Percentiles rank a stretch among this genome's conserved stretches.
Conservation (phyloP, 2,329 filamentous ascomycete species). For the Xylariaceae sp. region DNA sequence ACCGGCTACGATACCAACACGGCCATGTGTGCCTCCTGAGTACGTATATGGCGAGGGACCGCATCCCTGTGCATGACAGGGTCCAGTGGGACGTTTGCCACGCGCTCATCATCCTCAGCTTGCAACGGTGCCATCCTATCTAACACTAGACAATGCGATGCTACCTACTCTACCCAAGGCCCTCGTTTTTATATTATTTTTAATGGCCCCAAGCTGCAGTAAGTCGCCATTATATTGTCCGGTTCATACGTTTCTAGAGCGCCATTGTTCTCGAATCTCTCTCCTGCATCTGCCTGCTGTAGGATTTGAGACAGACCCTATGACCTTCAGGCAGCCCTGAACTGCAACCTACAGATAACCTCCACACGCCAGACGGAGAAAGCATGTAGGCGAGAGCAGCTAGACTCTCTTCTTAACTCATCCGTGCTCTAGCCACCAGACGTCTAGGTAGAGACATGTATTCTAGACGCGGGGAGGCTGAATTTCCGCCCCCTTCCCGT, state of each 20-base stretch:
- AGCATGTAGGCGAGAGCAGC: slow-evolving; percentile 8
- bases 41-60: slow-evolving; percentile 6
- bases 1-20: neutral
- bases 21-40: neutral
- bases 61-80: slow-evolving; percentile 5
- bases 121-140: slow-evolving; percentile 18
- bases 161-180: slow-evolving; percentile 7
- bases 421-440: neutral
- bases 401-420: slow-evolving; percentile 10
- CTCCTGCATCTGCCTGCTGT: slow-evolving; percentile 14
- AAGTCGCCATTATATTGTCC: slow-evolving; percentile 4
- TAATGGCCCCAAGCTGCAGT: neutral
- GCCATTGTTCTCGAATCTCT: neutral
- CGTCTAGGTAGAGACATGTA: neutral
- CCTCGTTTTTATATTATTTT: slow-evolving; percentile 15
- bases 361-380: slow-evolving; percentile 8
- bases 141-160: slow-evolving; percentile 8
- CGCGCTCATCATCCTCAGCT: slow-evolving; percentile 23
- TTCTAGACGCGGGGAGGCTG: slow-evolving; percentile 16
- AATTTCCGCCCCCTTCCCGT: slow-evolving; percentile 15
- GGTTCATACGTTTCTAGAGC: neutral
- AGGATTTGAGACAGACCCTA: slow-evolving; percentile 20
- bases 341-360: slow-evolving; percentile 17
- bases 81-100: slow-evolving; percentile 14
- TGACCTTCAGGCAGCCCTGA: slow-evolving; percentile 20